Conservation (phyloP, 176 grass and related monocot genomes). For the Dendrocalamus sinicus region DNA sequence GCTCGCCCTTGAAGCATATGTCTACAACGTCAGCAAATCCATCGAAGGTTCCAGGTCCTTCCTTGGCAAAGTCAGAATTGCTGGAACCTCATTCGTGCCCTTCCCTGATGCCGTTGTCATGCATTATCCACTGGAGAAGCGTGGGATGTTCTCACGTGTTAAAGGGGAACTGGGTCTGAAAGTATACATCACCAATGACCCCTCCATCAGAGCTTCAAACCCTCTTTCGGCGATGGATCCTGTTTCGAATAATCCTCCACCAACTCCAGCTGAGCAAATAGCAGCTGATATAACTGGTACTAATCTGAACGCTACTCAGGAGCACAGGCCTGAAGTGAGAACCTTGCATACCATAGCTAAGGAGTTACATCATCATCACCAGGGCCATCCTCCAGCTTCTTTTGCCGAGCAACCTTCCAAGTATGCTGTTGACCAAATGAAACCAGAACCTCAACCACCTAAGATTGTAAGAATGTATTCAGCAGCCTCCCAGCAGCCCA, state of each 20-base stretch:
- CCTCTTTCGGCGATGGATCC: conserved; percentile 75
- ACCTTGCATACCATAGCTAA: conserved; percentile 82
- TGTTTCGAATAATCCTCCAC: conserved; percentile 57
- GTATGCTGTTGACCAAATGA: conserved; percentile 72
- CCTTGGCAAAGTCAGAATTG: conserved; percentile 90
- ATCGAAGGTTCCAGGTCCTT: conserved; percentile 60
- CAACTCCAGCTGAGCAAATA: conserved; percentile 58
- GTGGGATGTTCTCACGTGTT: conserved; percentile 89
- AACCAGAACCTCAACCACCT: conserved; percentile 59
- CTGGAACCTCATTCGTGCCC: conserved; percentile 91
- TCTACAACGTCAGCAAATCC: conserved; percentile 76
- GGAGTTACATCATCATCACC: conserved; percentile 64
- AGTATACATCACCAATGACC: conserved; percentile 90
- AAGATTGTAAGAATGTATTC: conserved; percentile 91
- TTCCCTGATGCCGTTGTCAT: conserved; percentile 75
- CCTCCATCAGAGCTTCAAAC: conserved; percentile 78
- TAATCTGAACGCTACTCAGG: conserved; percentile 46
- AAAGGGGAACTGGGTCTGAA: conserved; percentile 89
- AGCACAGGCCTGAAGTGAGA: conserved; percentile 60
- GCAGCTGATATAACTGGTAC: conserved; percentile 54
- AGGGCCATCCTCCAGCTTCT: conserved; percentile 55
- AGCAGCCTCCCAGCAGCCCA: conserved; percentile 77
- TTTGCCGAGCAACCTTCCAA: conserved; percentile 63
- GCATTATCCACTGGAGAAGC: conserved; percentile 94
- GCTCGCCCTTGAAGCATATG: conserved; percentile 85